A percentile compares a stretch with the other conserved stretches of the same genome.
These are phyloP conservation scores for Rhodotorula kratochvilovae DNA, from an alignment of 768 basidiomycete species.

Conservation along the genomic window DNA sequence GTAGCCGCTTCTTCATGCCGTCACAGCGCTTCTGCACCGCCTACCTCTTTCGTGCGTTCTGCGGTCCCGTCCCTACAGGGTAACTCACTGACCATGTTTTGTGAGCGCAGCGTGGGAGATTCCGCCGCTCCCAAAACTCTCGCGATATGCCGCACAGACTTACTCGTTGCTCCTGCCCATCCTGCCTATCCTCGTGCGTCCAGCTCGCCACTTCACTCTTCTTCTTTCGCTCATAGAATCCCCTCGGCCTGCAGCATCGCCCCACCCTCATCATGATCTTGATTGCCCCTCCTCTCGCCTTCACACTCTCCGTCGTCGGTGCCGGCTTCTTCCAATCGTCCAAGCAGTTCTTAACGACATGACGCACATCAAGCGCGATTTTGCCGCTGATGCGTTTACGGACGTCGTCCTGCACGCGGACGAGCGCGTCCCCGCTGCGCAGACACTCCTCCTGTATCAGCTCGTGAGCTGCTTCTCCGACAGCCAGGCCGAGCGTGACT, in stretches of 20 bases:
- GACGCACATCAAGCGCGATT: constrained; percentile 4
- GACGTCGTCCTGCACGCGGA: neutral
- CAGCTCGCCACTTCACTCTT: no score
- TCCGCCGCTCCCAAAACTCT: neutral
- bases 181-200: neutral
- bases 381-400: neutral
- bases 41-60: constrained; percentile 1
- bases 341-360: neutral
- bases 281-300: constrained; percentile 3
- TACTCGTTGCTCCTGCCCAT: neutral
- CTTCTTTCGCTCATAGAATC: no score
- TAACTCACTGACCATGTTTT: neutral
- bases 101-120: constrained; percentile 3
- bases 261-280: neutral
- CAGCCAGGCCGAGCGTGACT: neutral
- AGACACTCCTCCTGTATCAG: constrained; percentile 5
- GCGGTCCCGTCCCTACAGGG: no score
- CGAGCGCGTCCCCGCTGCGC: neutral
- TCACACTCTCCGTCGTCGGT: neutral
- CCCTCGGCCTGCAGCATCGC: neutral
- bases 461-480: neutral
- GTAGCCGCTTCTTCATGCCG: neutral
- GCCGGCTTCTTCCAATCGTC: constrained; percentile 6
- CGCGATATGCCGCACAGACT: neutral
- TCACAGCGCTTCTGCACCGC: constrained; percentile 1